Evolutionary conservation across 2,329 filamentous ascomycete species (phyloP), one percentile per base, ranked within the genome.

Genomic region (Thermoascus crustaceus): DNA sequence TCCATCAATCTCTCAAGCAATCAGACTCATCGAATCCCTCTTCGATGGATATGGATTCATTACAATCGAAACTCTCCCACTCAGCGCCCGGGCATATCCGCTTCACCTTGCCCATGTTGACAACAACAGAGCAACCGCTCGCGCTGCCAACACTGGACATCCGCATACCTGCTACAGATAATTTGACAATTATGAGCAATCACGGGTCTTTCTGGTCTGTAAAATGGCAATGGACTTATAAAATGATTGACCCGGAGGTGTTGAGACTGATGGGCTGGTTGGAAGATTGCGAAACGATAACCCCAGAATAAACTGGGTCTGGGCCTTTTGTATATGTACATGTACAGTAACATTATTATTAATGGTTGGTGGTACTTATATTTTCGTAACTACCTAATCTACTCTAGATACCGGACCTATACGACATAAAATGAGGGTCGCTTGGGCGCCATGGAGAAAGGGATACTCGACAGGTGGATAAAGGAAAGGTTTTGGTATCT

Each of bases 41-140:
- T 29, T 16, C n/a, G n/a, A n/a, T 29, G 13, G 26, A 29, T 16
- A 18, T 44, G 4, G n/a, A n/a, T n/a, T n/a, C n/a, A n/a, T n/a
- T n/a, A n/a, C n/a, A n/a, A n/a, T n/a, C n/a, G n/a, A n/a, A n/a
- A n/a, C 49, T 68, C 4, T 35, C 44, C 2, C 32, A 19, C 4
- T 44, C 55, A 13, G 57, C 57, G 5, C 58, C 64, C 2, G 63
- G 56, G 0, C 48, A 53, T 11, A 37, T 57, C 3, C 57, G 66
- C 4, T 65, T 58, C 42, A 69, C 66, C 0, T 30, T 72, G 19
- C 68, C 68, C 11, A 48, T 61, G 7, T 30, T 64, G 18, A 41
- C 43, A 8, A 18, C 46, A n/a, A 40, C 17, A 22, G 39, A 45
- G 20, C 26, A 47, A 19, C 44, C 49, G 11, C 11, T 58, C 25